Conservation (phyloP, 148 eudicot species). For the Silene conica region DNA sequence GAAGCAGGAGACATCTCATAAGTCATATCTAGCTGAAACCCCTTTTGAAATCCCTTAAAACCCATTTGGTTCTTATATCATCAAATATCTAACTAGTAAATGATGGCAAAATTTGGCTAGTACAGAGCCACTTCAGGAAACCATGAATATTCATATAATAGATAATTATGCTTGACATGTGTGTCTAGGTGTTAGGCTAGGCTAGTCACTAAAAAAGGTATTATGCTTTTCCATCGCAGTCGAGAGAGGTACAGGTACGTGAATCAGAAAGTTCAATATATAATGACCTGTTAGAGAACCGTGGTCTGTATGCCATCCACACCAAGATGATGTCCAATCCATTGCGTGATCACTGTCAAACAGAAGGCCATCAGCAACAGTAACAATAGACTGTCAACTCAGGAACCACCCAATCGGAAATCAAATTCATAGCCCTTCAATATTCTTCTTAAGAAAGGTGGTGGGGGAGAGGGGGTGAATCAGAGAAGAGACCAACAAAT, state of each 20-base stretch:
- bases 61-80: too few relatives aligned
- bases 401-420: neutral
- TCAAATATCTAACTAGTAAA: neutral
- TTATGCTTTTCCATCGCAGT: neutral
- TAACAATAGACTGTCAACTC: neutral
- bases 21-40: neutral
- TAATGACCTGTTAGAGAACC: constrained; percentile 54
- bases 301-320: constrained; percentile 99
- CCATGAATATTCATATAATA: neutral
- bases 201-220: neutral
- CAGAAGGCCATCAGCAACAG: constrained; percentile 8
- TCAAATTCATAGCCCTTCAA: neutral
- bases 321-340: constrained; percentile 83
- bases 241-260: neutral
- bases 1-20: neutral
- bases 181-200: neutral
- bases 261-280: constrained; percentile 10
- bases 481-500: neutral
- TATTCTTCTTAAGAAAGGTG: constrained; percentile 3
- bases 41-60: neutral
- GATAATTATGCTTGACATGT: neutral
- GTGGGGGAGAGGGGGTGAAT: neutral
- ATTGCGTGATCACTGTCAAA: constrained; percentile 41
- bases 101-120: too few relatives aligned
- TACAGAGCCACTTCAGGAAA: too few relatives aligned